Evolutionary conservation across 805 yeast genomes (phyloP).

Genomic region (Lachancea kluyveri): DNA sequence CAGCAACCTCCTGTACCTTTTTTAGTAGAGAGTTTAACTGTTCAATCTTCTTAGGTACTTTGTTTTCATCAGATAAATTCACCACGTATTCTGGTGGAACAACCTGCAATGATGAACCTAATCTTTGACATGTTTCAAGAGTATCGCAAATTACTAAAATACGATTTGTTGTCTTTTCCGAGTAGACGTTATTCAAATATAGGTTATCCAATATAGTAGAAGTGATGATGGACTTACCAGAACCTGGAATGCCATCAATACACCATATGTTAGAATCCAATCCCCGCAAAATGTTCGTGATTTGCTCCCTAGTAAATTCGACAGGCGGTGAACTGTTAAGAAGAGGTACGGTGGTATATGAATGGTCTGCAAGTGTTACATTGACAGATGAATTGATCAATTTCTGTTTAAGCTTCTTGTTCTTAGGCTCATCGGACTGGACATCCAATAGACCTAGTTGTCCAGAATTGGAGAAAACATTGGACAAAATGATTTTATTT

Average conservation of each 20-base stretch:
- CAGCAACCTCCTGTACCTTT: conserved; percentile 4
- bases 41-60: no score
- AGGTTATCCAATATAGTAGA: conserved; percentile 3
- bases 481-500: no score
- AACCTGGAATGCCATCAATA: conserved; percentile 4
- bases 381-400: not conserved
- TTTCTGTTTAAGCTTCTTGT: conserved; percentile 3
- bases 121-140: conserved; percentile 3
- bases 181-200: conserved; percentile 1
- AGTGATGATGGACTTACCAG: conserved; percentile 2
- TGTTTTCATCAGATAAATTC: conserved; percentile 1
- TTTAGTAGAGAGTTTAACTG: not conserved
- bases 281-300: not conserved
- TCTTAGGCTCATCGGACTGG: not conserved
- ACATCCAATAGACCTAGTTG: not conserved
- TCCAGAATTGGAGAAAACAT: conserved; percentile 1
- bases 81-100: conserved; percentile 1
- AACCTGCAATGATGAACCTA: not conserved
- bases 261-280: not conserved
- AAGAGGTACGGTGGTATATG: not conserved
- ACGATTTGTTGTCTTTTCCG: not conserved
- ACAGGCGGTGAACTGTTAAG: not conserved
- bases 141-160: conserved; percentile 6
- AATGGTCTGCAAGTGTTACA: not conserved
- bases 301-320: conserved; percentile 2